phyloP scores from a whole-genome alignment of 257 asterid species.

The Hygrophila difformis region DNA sequence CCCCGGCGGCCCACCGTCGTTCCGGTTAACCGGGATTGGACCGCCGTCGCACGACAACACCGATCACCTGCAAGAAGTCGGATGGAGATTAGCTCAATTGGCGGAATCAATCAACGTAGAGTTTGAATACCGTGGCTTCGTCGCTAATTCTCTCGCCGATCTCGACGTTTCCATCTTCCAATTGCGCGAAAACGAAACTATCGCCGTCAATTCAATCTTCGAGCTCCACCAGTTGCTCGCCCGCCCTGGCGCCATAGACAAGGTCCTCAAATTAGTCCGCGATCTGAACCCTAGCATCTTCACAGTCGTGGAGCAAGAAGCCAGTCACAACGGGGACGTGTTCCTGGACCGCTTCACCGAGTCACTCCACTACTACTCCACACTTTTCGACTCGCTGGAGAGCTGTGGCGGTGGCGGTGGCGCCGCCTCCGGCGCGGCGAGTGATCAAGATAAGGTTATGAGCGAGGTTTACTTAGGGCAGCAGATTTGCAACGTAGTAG shows the following conservation, averaged over 20 bases:
- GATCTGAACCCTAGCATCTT: constrained; percentile 45
- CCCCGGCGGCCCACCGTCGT: constrained; percentile 63
- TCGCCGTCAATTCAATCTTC: constrained; percentile 61
- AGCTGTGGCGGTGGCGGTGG: constrained; percentile 25
- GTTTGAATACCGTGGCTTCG: constrained; percentile 49
- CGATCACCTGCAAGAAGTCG: constrained; percentile 60
- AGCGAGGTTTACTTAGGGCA: constrained; percentile 62
- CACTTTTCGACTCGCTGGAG: constrained; percentile 62
- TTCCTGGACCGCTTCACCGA: constrained; percentile 68
- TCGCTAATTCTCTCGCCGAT: constrained; percentile 50
- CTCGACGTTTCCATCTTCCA: constrained; percentile 47
- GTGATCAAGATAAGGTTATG: constrained; percentile 55
- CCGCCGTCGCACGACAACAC: constrained; percentile 46
- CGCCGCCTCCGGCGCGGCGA: constrained; percentile 18
- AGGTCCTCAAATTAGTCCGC: constrained; percentile 34
- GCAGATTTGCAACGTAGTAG: constrained; percentile 72
- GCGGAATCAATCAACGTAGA: constrained; percentile 44
- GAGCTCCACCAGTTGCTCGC: constrained; percentile 59
- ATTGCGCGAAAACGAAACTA: constrained; percentile 36
- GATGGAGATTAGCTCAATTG: constrained; percentile 46
- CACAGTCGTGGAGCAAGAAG: constrained; percentile 71
- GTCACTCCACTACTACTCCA: constrained; percentile 57
- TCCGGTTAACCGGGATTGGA: constrained; percentile 62
- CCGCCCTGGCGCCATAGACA: constrained; percentile 43
- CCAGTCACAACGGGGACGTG: constrained; percentile 47